Evolutionary conservation across 305 asterid species (phyloP).

Genomic region (Nicotiana rustica): DNA sequence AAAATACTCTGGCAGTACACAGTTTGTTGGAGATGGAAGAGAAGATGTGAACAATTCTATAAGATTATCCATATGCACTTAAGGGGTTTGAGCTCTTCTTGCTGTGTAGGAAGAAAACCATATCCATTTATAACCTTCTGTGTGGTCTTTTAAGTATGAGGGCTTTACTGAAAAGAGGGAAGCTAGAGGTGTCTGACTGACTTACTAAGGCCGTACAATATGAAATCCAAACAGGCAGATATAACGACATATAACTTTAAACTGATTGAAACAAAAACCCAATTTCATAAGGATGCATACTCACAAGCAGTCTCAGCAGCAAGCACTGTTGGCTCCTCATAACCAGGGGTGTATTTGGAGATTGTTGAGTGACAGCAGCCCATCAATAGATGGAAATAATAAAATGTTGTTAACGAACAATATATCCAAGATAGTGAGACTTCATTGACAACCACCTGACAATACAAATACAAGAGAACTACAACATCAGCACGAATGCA

Average conservation of each 20-base stretch:
- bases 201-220: neutral
- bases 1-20: too few species aligned
- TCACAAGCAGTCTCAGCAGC: constrained; percentile 92
- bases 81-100: neutral
- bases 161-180: neutral
- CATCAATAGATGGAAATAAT: constrained; percentile 46
- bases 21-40: neutral
- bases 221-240: neutral
- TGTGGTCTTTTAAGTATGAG: neutral
- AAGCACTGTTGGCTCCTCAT: constrained; percentile 80
- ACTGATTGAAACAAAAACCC: neutral
- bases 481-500: neutral
- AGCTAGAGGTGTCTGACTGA: neutral
- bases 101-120: neutral
- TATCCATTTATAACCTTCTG: neutral
- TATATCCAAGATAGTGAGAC: neutral
- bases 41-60: constrained; percentile 7
- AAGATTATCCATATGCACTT: neutral
- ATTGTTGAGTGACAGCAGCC: constrained; percentile 75
- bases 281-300: constrained; percentile 43
- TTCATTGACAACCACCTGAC: constrained; percentile 13
- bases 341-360: constrained; percentile 59
- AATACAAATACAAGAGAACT: constrained; percentile 26
- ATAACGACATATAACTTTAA: neutral
- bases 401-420: neutral